Conservation (phyloP, 768 basidiomycete genomes). For the Rhizopogon salebrosus region DNA sequence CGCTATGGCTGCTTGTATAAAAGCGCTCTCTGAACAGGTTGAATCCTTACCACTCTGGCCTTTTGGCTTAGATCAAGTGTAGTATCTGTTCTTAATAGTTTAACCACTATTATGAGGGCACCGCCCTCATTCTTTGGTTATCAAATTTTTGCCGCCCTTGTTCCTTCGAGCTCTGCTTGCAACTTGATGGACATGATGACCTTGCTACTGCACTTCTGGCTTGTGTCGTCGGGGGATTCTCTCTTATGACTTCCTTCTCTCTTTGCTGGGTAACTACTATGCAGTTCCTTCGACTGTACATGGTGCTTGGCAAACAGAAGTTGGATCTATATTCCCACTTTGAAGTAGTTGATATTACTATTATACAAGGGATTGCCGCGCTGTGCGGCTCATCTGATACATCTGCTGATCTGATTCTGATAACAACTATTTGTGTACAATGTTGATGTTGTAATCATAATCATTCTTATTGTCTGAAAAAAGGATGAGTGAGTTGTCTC, state of each 20-base stretch:
- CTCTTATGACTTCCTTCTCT: neutral
- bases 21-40: rapidly evolving
- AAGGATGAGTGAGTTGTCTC: too few relatives aligned
- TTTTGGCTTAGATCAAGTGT: conserved; percentile 50
- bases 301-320: neutral
- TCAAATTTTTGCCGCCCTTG: conserved; percentile 52
- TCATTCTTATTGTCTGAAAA: too few relatives aligned
- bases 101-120: conserved; percentile 53
- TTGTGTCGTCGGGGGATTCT: conserved; percentile 31
- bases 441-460: too few relatives aligned
- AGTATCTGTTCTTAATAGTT: conserved; percentile 84
- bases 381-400: too few relatives aligned
- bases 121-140: conserved; percentile 44
- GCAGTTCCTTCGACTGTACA: neutral
- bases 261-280: neutral
- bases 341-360: too few relatives aligned
- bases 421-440: too few relatives aligned
- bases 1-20: neutral
- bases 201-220: conserved; percentile 32
- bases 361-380: too few relatives aligned
- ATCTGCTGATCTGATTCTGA: too few relatives aligned
- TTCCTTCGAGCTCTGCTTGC: conserved; percentile 29
- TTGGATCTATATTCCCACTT: too few relatives aligned
- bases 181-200: conserved; percentile 27
- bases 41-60: conserved; percentile 33